Conservation (phyloP, 163 green algal species). For the Scenedesmus sp. region DNA sequence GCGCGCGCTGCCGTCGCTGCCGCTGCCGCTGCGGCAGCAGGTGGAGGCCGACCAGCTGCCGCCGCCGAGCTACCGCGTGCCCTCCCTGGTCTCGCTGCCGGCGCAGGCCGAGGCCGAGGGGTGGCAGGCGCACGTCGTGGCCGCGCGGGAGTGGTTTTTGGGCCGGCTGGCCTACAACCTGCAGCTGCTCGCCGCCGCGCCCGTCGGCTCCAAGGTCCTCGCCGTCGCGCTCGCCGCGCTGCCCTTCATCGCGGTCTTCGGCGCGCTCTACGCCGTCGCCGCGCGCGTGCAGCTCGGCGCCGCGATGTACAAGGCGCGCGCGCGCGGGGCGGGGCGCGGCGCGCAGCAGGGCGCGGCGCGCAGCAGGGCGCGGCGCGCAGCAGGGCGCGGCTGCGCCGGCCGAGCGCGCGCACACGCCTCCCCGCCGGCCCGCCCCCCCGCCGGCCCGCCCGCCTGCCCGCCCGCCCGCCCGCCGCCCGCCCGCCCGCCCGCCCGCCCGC, state of each 20-base stretch:
- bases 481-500: too few relatives aligned
- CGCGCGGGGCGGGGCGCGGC: too few relatives aligned
- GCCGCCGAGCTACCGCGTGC: conserved; percentile 15
- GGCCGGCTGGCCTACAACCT: conserved; percentile 31
- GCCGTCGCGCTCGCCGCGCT: conserved; percentile 6
- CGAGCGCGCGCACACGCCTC: too few relatives aligned
- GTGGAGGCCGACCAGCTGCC: conserved; percentile 8
- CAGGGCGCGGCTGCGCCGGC: too few relatives aligned
- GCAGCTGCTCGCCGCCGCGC: conserved; percentile 30
- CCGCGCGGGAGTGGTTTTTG: conserved; percentile 24
- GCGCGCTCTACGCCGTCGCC: conserved; percentile 1
- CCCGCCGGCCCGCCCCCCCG: too few relatives aligned
- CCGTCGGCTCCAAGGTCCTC: conserved; percentile 16
- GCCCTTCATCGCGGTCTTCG: conserved; percentile 36
- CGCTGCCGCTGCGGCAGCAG: conserved; percentile 33
- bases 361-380: too few relatives aligned
- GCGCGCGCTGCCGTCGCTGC: conserved; percentile 23
- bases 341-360: too few relatives aligned
- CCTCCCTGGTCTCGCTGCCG: conserved; percentile 18
- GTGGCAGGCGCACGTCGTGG: neutral
- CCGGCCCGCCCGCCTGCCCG: too few relatives aligned
- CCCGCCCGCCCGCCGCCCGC: too few relatives aligned
- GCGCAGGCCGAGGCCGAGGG: neutral
- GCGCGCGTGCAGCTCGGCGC: neutral
- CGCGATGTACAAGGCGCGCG: conserved; percentile 39